phyloP scores from a whole-genome alignment of 1,139 yeast species.

The Kurtzmaniella quercitrusa region DNA sequence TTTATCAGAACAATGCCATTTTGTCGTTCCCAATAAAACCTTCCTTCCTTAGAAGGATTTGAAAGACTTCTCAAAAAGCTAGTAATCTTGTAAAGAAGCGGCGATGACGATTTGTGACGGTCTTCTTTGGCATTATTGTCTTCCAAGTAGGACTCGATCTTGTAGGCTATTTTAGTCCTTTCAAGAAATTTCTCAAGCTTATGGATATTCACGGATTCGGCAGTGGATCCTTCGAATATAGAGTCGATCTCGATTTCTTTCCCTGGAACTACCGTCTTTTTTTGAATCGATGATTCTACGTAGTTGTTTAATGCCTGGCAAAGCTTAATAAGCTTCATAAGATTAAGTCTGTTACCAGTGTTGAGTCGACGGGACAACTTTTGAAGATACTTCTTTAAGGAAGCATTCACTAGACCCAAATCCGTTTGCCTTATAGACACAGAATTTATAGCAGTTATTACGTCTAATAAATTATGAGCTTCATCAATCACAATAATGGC shows the following conservation, averaged over 20 bases:
- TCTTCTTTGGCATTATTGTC: constrained; percentile 10
- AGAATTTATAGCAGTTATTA: constrained; percentile 68
- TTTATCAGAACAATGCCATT: constrained; percentile 36
- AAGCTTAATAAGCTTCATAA: constrained; percentile 60
- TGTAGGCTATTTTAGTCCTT: constrained; percentile 75
- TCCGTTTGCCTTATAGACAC: constrained; percentile 51
- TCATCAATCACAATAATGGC: constrained; percentile 83
- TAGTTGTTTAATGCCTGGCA: constrained; percentile 50
- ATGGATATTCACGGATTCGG: constrained; percentile 68
- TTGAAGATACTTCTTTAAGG: constrained; percentile 50
- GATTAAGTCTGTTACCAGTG: constrained; percentile 68
- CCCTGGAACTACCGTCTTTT: constrained; percentile 43
- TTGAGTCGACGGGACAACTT: constrained; percentile 63
- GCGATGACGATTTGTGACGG: constrained; percentile 30
- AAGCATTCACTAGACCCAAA: constrained; percentile 36
- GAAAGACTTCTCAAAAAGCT: constrained; percentile 62
- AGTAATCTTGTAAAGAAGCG: constrained; percentile 63
- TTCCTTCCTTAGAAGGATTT: constrained; percentile 80
- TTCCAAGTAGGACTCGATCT: constrained; percentile 70
- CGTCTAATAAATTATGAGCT: constrained; percentile 85
- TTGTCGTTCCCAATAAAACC: constrained; percentile 59
- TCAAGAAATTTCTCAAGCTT: constrained; percentile 61
- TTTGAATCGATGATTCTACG: constrained; percentile 22
- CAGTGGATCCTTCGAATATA: constrained; percentile 55
- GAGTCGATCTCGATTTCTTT: constrained; percentile 46